phyloP scores from a whole-genome alignment of 2,329 filamentous ascomycete genomes.

The Acarospora socialis region DNA sequence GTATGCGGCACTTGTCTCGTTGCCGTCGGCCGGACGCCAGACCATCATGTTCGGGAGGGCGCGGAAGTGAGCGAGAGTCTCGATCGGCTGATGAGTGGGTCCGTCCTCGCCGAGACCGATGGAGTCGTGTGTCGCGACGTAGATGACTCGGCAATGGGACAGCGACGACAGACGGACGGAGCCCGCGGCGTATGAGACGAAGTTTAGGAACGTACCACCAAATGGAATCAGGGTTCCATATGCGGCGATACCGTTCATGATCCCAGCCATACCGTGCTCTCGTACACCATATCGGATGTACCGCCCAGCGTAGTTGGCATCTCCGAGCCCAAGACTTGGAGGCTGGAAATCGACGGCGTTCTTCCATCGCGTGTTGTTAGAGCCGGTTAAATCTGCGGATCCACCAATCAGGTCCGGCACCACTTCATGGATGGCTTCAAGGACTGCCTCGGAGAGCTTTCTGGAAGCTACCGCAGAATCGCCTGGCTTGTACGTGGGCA shows the following conservation, averaged over 20 bases:
- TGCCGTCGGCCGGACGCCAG: slow-evolving; percentile 95
- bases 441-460: slow-evolving; percentile 90
- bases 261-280: slow-evolving; percentile 37
- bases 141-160: slow-evolving; percentile 80
- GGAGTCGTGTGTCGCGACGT: slow-evolving; percentile 96
- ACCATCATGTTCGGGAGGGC: slow-evolving; percentile 98
- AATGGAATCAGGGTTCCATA: slow-evolving; percentile 94
- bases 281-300: slow-evolving; percentile 50
- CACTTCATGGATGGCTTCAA: slow-evolving; percentile 69
- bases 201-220: slow-evolving; percentile 96
- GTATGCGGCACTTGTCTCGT: slow-evolving; percentile 96
- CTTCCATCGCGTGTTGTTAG: slow-evolving; percentile 99
- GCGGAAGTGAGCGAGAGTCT: slow-evolving; percentile 96
- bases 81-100: slow-evolving; percentile 96
- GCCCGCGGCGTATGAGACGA: slow-evolving; percentile 94
- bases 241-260: slow-evolving; percentile 65
- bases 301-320: slow-evolving; percentile 78
- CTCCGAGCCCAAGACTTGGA: slow-evolving; percentile 67
- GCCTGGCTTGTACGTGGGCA: slow-evolving; percentile 77
- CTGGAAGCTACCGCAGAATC: slow-evolving; percentile 80
- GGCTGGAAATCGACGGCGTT: slow-evolving; percentile 94
- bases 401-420: slow-evolving; percentile 89
- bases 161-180: slow-evolving; percentile 87
- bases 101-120: slow-evolving; percentile 98
- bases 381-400: slow-evolving; percentile 93